These are phyloP conservation scores for Penicillium subrubescens DNA, from an alignment of 495 filamentous ascomycete species.

Conservation along the genomic window DNA sequence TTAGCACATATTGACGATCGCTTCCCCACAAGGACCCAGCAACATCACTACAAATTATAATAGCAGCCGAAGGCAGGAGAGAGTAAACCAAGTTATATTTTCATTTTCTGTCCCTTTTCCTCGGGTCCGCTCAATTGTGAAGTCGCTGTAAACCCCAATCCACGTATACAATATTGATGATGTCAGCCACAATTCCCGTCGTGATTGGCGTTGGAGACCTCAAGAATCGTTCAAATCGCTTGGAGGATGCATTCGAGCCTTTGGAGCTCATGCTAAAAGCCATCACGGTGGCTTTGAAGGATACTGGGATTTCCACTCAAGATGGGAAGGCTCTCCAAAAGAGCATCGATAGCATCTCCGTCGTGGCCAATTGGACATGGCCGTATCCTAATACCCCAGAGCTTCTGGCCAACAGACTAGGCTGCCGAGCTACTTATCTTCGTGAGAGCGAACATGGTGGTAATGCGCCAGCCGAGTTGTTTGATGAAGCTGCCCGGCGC, in stretches of 20 bases:
- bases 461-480: constrained; percentile 53
- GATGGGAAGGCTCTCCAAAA: constrained; percentile 34
- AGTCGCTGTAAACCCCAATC: background rate
- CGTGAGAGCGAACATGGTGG: constrained; percentile 55
- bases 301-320: constrained; percentile 30
- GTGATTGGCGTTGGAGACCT: constrained; percentile 58
- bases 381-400: constrained; percentile 53
- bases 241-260: constrained; percentile 57
- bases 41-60: background rate
- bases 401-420: constrained; percentile 44
- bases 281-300: constrained; percentile 45
- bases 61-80: background rate
- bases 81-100: background rate
- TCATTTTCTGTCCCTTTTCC: background rate
- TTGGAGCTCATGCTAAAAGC: constrained; percentile 53
- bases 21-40: background rate
- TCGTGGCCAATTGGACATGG: constrained; percentile 63
- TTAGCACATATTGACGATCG: background rate
- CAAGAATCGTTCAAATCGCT: constrained; percentile 46
- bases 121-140: background rate
- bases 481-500: constrained; percentile 57
- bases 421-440: constrained; percentile 38
- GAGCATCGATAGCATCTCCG: constrained; percentile 53
- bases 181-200: constrained; percentile 30
- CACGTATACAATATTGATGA: background rate